Evolutionary conservation across 2,329 filamentous ascomycete genomes (phyloP), one percentile per base, ranked within the genome.

Genomic region (Ophiosphaerella herpotricha): DNA sequence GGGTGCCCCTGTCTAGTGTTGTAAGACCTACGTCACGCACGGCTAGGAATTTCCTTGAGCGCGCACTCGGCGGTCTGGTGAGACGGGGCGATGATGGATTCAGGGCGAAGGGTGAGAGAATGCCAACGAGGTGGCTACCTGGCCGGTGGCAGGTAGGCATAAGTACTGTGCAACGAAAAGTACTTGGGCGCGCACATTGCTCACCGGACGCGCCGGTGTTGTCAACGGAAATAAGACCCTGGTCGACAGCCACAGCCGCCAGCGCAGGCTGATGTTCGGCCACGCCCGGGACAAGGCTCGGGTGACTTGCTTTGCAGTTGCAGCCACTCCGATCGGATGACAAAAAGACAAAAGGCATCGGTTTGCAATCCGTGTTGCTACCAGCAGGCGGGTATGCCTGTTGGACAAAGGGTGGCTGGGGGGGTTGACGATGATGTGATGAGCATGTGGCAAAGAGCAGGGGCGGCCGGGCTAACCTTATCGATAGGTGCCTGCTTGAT

Each of bases 171-270:
- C 26, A 29, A 29, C 7, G 7, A 8, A 29, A 29, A 29, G 11
- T 29, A 5, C 11, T 7, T 29, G 26, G 26, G 31, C 13, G 39
- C 9, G 34, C 12, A 18, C 43, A 29, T 29, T 29, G 48, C 36
- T 52, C 44, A 48, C 50, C 42, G 57, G 47, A 54, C 50, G 48
- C 48, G 46, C 44, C 52, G 36, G 50, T 56, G 59, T 57, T 51
- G 55, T 58, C 14, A 46, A 43, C 61, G 58, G 58, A 59, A 56
- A 64, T 58, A 58, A 57, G 38, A 50, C 52, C 55, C 55, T 54
- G 44, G 53, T 43, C 9, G 14, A 18, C 48, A 59, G 58, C 58
- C 58, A 61, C 58, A 61, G 49, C 56, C 57, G 58, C 54, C 52
- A 55, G 36, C 49, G 43, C 53, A 47, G 44, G 39, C 24, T 43